Evolutionary conservation across 202 grass and related monocot genomes (phyloP), one percentile per base, ranked within the genome.

Genomic region (Schoenoplectus tabernaemontani): DNA sequence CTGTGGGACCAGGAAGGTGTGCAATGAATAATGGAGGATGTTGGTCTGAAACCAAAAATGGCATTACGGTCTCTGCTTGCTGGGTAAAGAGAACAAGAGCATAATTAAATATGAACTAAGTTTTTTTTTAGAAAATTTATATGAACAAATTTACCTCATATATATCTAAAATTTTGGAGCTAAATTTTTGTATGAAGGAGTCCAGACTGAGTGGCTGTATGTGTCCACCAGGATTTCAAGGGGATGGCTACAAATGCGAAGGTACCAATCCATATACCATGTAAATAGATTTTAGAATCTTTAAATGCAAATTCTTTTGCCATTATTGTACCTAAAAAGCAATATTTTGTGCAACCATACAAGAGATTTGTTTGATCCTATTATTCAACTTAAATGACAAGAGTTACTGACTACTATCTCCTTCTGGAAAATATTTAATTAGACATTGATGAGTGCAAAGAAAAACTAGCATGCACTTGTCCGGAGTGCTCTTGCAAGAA

Each of bases 401-500:
- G 46, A 37, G 30, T 48, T 68, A 59, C 57, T 82, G n/a, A 85
- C 8, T 19, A 5, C 33, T 5, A 5, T 48, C 0, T 63, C 24
- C 59, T 58, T 82, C 51, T 20, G 20, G 70, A 43, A 53, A 51
- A 76, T 68, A 72, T 23, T 76, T 67, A 2, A 64, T 32, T 85
- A 97, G 94, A 97, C 66, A 26, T 93, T 46, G 84, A 97, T 38
- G 94, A 97, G 71, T 97, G 94, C 89, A 92, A 61, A 78, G 89
- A 92, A 13, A 97, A 87, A 77, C 85, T 91, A 79, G 91, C 94
- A 48, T 97, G 94, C 82, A 83, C 85, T 15, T 97, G 94, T 78
- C 84, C 89, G 1, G 91, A 87, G 37, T 97, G 94, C 80, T 82
- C 77, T 50, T 97, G 94, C 87, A 93, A 84, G 77, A 97, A 97